Base-by-base conservation (phyloP, 495 filamentous ascomycete genomes). In the Tuber melanosporum region DNA sequence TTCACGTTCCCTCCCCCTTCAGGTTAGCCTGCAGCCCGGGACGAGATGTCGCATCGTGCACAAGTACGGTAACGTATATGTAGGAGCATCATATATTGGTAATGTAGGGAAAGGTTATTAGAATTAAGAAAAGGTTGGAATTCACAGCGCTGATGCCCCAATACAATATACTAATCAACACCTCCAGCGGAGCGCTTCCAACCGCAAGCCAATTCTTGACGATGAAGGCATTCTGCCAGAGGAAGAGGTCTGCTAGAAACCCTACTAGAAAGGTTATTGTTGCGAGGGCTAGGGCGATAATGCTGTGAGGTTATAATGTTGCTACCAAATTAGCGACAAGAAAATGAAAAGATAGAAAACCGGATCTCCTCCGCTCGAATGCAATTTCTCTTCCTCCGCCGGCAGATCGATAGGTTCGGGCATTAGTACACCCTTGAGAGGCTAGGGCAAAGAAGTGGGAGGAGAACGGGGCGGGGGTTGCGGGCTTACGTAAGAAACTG, bases 81-180 rank as follows among this genome's bases (percentile, higher is more conserved):
- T 62, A 66, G 26, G 57, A 32, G 57, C 14, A 32, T 32, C 26
- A 32, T 66, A 5, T 32, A 66, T 32, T 6, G 10, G 26, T 66
- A 66, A 66, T n/a, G 57, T 32, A 66, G 57, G 57, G 26, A n/a
- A 66, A 32, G 36, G 75, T 62, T 69, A 74, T 77, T 70, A 41
- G 22, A 47, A 71, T 49, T 45, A 70, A 72, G 72, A 73, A 70
- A 72, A 73, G 32, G 43, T 76, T n/a, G 66, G 8, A 39, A 81
- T 82, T 62, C 77, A 86, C 84, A 71, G 86, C 83, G 32, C 89
- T 88, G 36, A 97, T 86, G 49, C 90, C 87, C 93, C 94, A 96
- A 83, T 97, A 97, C 0, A 97, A 86, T n/a, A 94, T 84, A 82
- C 88, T 92, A 81, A 97, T 92, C 45, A 97, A 84, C 41, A 95